Evolutionary conservation across 352 stramenopile genomes (phyloP).

Genomic region (Phytopythium boreale): DNA sequence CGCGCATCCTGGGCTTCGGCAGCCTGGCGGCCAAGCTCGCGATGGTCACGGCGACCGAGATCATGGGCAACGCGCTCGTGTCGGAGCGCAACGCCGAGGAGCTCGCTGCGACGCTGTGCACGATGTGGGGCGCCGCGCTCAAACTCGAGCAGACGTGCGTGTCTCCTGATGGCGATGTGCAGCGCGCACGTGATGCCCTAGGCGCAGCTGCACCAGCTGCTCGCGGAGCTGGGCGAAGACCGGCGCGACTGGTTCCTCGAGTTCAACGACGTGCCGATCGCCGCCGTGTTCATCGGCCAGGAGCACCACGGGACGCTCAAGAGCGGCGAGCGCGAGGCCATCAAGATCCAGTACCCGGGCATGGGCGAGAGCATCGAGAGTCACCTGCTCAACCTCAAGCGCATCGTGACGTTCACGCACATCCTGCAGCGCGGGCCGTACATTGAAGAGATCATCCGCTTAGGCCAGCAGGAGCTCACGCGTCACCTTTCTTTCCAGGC

Average conservation of each 20-base stretch:
- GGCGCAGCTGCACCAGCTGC: conserved; percentile 90
- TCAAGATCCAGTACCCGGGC: conserved; percentile 99
- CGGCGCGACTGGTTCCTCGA: conserved; percentile 92
- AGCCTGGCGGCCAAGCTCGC: conserved; percentile 91
- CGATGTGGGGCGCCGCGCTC: conserved; percentile 96
- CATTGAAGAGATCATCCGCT: conserved; percentile 97
- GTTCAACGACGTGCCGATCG: conserved; percentile 96
- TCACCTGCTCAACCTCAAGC: conserved; percentile 96
- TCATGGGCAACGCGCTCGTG: conserved; percentile 81
- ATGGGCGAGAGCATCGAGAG: conserved; percentile 97
- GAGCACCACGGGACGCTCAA: conserved; percentile 92
- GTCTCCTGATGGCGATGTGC: background rate
- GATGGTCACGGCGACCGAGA: conserved; percentile 90
- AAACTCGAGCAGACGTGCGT: conserved; percentile 93
- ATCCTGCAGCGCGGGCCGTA: conserved; percentile 94
- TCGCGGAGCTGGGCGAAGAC: conserved; percentile 91
- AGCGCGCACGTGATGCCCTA: conserved; percentile 97
- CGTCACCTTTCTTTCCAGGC: background rate
- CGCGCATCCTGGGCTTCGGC: conserved; percentile 96
- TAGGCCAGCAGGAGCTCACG: conserved; percentile 96
- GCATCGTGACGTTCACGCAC: conserved; percentile 94
- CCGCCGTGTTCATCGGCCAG: conserved; percentile 97
- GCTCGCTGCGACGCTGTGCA: conserved; percentile 93
- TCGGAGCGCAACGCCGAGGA: conserved; percentile 96
- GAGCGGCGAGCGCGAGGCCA: conserved; percentile 89